These are phyloP conservation scores for Achlya hypogyna DNA, from an alignment of 352 stramenopile species.

Conservation along the genomic window DNA sequence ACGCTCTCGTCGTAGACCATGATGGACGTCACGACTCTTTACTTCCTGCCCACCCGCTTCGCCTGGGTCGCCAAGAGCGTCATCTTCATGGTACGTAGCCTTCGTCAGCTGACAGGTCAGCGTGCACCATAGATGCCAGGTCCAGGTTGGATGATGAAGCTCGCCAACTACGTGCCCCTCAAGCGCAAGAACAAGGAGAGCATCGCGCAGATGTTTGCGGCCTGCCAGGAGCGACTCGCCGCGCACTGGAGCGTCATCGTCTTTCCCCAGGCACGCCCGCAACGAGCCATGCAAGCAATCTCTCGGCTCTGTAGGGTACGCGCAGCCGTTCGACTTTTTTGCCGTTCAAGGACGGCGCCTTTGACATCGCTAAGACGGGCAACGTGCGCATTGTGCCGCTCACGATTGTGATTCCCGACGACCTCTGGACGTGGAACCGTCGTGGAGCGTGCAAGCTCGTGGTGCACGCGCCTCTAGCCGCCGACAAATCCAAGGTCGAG, in stretches of 20 bases:
- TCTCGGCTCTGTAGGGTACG: neutral
- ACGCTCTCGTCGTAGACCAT: neutral
- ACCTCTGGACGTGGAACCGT: constrained; percentile 7
- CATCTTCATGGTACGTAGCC: neutral
- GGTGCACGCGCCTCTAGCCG: neutral
- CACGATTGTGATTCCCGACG: constrained; percentile 12
- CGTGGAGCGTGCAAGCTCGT: neutral
- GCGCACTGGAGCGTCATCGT: neutral
- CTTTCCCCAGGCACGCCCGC: constrained; percentile 6
- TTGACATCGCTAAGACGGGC: neutral
- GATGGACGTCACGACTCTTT: constrained; percentile 15
- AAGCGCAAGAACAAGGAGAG: constrained; percentile 14
- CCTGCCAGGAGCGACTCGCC: neutral
- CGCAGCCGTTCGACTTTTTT: neutral
- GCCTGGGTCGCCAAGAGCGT: constrained; percentile 16
- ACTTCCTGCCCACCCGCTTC: neutral
- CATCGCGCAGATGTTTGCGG: neutral
- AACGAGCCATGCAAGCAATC: neutral
- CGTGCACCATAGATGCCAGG: neutral
- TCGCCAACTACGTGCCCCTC: constrained; percentile 17
- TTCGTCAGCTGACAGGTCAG: neutral
- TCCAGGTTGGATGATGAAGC: constrained; percentile 14
- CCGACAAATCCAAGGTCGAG: neutral
- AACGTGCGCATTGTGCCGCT: constrained; percentile 1
- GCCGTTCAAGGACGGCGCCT: constrained; percentile 17